Evolutionary conservation across 73 alveolate genomes (phyloP).

Genomic region (Paramecium octaurelia): DNA sequence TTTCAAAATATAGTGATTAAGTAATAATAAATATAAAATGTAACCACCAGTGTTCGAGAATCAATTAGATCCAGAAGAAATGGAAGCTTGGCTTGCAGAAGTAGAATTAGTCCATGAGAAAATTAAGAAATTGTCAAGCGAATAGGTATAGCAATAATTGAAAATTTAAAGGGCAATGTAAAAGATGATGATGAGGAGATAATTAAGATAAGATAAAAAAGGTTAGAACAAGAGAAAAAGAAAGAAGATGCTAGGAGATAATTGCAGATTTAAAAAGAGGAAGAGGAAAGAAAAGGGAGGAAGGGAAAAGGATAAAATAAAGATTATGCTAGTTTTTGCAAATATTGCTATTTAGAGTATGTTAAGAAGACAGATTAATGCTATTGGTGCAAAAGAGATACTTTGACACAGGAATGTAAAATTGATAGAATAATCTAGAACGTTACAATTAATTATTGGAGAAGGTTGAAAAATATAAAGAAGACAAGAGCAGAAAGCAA

Average conservation of each 20-base stretch:
- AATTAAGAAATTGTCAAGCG: conserved; percentile 18
- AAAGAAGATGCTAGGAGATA: conserved; percentile 66
- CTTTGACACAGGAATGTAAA: conserved; percentile 84
- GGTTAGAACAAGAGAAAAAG: conserved; percentile 71
- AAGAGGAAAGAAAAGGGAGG: conserved; percentile 81
- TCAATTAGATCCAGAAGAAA: conserved; percentile 39
- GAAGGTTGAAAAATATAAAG: conserved; percentile 87
- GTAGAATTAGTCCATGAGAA: conserved; percentile 57
- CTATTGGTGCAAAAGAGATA: conserved; percentile 77
- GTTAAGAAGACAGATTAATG: conserved; percentile 82
- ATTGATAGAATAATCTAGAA: conserved; percentile 65
- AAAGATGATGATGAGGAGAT: conserved; percentile 79
- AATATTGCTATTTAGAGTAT: conserved; percentile 89
- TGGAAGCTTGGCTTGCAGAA: conserved; percentile 65
- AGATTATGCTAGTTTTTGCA: conserved; percentile 89
- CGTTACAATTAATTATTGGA: conserved; percentile 77
- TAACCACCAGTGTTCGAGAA: not conserved
- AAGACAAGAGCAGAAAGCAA: conserved; percentile 73
- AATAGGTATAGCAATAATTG: conserved; percentile 76
- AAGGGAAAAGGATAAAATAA: conserved; percentile 96
- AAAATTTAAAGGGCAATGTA: not conserved
- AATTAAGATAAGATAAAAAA: conserved; percentile 69
- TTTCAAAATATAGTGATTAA: not conserved
- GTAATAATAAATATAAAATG: not conserved
- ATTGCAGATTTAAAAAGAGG: conserved; percentile 72